Percentiles rank a stretch among this genome's conserved stretches.
Evolutionary conservation across 202 grass and related monocot species (phyloP).

Genomic region (Panicum virgatum): DNA sequence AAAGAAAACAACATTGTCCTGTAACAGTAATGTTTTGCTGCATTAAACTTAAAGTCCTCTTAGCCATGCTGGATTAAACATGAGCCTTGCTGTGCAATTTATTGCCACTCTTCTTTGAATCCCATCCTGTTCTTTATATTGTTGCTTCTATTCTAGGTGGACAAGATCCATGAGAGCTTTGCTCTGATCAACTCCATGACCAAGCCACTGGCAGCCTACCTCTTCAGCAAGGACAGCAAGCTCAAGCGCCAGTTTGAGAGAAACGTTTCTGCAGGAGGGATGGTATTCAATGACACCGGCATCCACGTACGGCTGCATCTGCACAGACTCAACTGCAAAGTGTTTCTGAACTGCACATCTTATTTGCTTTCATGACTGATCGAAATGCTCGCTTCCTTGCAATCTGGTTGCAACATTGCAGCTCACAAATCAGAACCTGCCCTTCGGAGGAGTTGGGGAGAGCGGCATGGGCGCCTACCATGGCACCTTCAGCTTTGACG

Average conservation of each 20-base stretch:
- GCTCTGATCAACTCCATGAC: constrained; percentile 63
- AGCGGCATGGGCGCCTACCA: constrained; percentile 73
- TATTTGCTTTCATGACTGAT: neutral
- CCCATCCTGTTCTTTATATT: neutral
- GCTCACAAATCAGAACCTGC: constrained; percentile 61
- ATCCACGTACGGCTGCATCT: constrained; percentile 54
- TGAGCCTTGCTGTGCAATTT: neutral
- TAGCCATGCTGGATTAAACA: neutral
- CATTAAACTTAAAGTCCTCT: neutral
- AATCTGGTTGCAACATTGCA: constrained; percentile 28
- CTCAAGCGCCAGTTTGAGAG: constrained; percentile 60
- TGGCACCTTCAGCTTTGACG: constrained; percentile 77
- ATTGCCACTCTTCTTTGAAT: neutral
- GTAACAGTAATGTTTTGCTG: neutral
- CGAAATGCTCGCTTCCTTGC: neutral
- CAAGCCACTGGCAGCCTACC: constrained; percentile 83
- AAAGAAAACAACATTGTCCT: neutral
- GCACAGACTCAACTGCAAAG: neutral
- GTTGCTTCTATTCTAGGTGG: constrained; percentile 51
- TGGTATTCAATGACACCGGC: constrained; percentile 61
- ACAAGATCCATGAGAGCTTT: constrained; percentile 73
- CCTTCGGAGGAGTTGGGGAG: constrained; percentile 78
- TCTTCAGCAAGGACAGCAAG: constrained; percentile 73
- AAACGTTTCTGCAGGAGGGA: constrained; percentile 64
- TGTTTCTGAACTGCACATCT: neutral